These are phyloP conservation scores for Spinellus fusiger DNA, from an alignment of 192 early-diverging fungal species.

Conservation along the genomic window DNA sequence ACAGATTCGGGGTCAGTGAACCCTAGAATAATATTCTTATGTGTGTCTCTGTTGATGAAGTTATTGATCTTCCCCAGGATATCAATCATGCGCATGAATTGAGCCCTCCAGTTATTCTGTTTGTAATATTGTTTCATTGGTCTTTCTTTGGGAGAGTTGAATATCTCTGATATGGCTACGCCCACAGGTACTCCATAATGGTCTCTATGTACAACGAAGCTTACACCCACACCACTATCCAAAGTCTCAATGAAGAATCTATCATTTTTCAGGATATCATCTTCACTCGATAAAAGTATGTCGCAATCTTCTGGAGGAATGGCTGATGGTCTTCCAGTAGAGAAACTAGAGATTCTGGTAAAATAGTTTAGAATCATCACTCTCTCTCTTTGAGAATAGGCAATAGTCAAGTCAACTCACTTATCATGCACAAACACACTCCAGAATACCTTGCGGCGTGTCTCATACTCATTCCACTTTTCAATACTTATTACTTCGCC, in stretches of 20 bases:
- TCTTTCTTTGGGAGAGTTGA: not conserved
- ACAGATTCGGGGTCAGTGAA: conserved; percentile 36
- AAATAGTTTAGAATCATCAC: not conserved
- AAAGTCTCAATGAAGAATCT: not conserved
- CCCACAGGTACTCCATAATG: not conserved
- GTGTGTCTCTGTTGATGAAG: conserved; percentile 40
- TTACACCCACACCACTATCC: not conserved
- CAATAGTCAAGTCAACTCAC: not conserved
- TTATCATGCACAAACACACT: conserved; percentile 40
- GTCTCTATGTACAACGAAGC: not conserved
- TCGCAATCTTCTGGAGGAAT: conserved; percentile 46
- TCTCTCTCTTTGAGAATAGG: not conserved
- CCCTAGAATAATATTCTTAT: conserved; percentile 14
- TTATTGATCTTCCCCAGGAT: conserved; percentile 39
- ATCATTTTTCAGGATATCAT: not conserved
- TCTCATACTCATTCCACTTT: conserved; percentile 41
- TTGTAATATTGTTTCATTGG: not conserved
- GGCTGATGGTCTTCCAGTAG: conserved; percentile 42
- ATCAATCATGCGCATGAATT: conserved; percentile 25
- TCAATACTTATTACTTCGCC: conserved; percentile 10
- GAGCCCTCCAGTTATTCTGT: not conserved
- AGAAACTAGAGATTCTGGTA: conserved; percentile 19
- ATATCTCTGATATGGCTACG: not conserved
- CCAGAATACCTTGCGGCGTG: conserved; percentile 47
- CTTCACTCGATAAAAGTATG: conserved; percentile 36